phyloP scores from a whole-genome alignment of 768 basidiomycete species.

The Asterophora lycoperdoides region DNA sequence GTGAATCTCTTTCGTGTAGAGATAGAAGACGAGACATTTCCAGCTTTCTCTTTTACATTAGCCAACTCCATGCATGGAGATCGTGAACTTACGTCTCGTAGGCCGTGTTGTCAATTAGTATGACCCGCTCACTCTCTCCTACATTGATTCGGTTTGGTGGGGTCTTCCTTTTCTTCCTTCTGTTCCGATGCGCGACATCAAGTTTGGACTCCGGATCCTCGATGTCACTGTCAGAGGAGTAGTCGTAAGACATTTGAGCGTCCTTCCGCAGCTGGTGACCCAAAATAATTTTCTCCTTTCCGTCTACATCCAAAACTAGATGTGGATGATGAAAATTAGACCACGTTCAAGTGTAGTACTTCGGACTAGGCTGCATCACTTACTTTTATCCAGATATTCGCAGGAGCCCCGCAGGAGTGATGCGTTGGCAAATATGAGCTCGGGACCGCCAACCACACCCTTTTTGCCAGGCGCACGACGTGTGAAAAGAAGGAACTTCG shows the following conservation, averaged over 20 bases:
- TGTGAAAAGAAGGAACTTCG: conserved; percentile 22
- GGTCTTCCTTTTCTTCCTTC: neutral
- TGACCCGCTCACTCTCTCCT: conserved; percentile 10
- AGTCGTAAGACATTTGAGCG: conserved; percentile 11
- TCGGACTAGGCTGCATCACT: neutral
- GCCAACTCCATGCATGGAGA: neutral
- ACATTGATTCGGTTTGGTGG: too few relatives aligned
- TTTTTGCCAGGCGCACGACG: neutral
- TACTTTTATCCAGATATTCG: conserved; percentile 15
- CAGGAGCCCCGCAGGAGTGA: conserved; percentile 16
- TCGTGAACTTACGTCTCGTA: conserved; percentile 21
- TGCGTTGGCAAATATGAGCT: conserved; percentile 15
- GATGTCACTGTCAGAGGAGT: conserved; percentile 22
- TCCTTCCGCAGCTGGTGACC: conserved; percentile 3
- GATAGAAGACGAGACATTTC: conserved; percentile 34
- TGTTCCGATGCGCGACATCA: neutral
- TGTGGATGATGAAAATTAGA: neutral
- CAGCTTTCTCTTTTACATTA: conserved; percentile 22
- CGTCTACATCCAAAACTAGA: conserved; percentile 12
- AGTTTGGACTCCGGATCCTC: conserved; percentile 3
- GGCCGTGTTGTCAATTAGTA: conserved; percentile 18
- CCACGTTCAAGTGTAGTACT: neutral
- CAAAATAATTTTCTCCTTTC: neutral
- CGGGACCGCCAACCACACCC: conserved; percentile 7
- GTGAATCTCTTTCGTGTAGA: conserved; percentile 31